Evolutionary conservation across 2,329 filamentous ascomycete genomes (phyloP).

Genomic region (Cytospora piceae): DNA sequence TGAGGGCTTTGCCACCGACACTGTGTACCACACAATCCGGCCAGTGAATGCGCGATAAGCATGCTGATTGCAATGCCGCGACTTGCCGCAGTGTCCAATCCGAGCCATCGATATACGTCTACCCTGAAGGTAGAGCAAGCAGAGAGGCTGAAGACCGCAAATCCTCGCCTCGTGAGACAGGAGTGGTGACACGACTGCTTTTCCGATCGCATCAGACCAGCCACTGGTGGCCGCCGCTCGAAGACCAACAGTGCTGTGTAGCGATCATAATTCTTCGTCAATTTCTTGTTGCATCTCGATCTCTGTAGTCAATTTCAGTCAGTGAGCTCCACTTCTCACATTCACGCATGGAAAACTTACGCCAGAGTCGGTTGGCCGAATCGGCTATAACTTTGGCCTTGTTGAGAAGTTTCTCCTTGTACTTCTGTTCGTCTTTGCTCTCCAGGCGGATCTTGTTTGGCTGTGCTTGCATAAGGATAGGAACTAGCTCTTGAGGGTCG

Average conservation of each 20-base stretch:
- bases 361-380: conserved; percentile 72
- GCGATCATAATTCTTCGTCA: conserved; percentile 44
- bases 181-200: background rate
- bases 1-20: background rate
- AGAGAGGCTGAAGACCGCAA: background rate
- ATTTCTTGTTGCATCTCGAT: conserved; percentile 56
- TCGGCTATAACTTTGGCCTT: conserved; percentile 72
- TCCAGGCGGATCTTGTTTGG: conserved; percentile 65
- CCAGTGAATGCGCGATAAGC: conserved; percentile 16
- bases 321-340: conserved; percentile 7
- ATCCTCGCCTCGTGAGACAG: background rate
- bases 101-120: background rate
- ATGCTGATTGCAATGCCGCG: conserved; percentile 11
- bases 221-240: background rate
- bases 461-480: conserved; percentile 74
- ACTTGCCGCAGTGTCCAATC: conserved; percentile 2
- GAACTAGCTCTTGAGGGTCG: conserved; percentile 67
- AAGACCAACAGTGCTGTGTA: background rate
- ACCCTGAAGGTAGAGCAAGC: background rate
- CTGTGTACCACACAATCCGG: conserved; percentile 10
- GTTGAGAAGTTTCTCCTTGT: conserved; percentile 64
- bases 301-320: conserved; percentile 41
- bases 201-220: background rate
- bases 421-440: conserved; percentile 60
- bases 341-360: conserved; percentile 45